These are phyloP conservation scores for Wickerhamomyces chambardii DNA, from an alignment of 805 yeast species.

Conservation along the genomic window DNA sequence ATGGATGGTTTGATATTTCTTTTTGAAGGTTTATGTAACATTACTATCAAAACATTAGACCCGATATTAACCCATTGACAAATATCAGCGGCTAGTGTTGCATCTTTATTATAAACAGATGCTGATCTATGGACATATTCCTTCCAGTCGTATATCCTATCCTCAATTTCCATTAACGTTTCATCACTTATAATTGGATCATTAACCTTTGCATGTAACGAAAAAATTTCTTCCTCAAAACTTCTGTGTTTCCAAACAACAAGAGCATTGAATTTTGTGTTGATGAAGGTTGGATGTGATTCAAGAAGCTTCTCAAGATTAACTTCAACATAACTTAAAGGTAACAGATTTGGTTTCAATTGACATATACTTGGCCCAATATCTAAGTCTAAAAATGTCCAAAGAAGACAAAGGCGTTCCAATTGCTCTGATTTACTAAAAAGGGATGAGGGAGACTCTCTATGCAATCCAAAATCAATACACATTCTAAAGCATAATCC, in stretches of 20 bases:
- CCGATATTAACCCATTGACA: background rate
- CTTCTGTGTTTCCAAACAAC: background rate
- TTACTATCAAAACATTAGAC: background rate
- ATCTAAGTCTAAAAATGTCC: background rate
- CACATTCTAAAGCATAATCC: background rate
- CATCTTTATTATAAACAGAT: background rate
- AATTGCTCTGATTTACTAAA: background rate
- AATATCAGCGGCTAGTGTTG: background rate
- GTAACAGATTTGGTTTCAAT: background rate
- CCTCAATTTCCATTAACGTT: background rate
- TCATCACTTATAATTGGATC: too few species aligned
- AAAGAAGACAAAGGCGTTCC: background rate
- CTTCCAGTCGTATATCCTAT: background rate
- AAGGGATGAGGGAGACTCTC: background rate
- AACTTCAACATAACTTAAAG: background rate
- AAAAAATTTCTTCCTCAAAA: background rate
- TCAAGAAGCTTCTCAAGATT: background rate
- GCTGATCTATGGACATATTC: background rate
- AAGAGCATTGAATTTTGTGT: background rate
- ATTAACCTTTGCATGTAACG: background rate
- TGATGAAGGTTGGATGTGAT: background rate
- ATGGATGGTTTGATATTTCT: background rate
- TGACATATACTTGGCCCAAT: background rate
- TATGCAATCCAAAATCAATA: background rate
- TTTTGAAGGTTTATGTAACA: background rate